Evolutionary conservation across 139 green algal genomes (phyloP).

Genomic region (Coccomyxa sp.): DNA sequence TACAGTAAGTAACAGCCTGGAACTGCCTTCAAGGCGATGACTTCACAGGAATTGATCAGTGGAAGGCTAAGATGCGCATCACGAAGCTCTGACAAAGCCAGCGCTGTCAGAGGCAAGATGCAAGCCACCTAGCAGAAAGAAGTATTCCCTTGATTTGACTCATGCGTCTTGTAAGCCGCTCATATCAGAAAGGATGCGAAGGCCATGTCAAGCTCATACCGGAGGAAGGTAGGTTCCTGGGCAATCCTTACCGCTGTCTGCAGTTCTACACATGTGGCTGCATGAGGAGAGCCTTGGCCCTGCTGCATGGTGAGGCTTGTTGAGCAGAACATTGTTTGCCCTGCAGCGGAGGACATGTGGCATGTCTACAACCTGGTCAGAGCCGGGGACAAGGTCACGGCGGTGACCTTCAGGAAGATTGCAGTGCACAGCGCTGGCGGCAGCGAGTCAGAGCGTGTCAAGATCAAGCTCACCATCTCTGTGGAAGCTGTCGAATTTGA

Average conservation of each 20-base stretch:
- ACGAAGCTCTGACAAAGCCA: neutral
- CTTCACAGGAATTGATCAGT: neutral
- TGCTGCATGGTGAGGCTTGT: neutral
- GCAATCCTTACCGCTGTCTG: neutral
- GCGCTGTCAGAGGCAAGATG: too few species aligned
- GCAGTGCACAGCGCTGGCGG: slow-evolving; percentile 36
- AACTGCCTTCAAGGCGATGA: neutral
- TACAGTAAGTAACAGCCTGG: neutral
- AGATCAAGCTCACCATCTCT: slow-evolving; percentile 74
- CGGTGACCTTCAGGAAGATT: slow-evolving; percentile 41
- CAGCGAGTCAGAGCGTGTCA: slow-evolving; percentile 68
- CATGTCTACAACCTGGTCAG: slow-evolving; percentile 85
- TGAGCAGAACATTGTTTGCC: neutral
- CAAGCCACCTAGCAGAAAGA: neutral
- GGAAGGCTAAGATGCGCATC: neutral
- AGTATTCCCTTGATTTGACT: neutral
- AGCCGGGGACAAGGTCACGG: slow-evolving; percentile 66
- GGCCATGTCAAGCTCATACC: slow-evolving; percentile 73
- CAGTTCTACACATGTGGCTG: neutral
- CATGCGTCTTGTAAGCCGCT: slow-evolving; percentile 75
- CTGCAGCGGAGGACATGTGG: slow-evolving; percentile 90
- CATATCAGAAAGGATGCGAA: slow-evolving; percentile 43
- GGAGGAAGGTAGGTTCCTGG: slow-evolving; percentile 58
- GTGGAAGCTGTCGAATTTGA: slow-evolving; percentile 86
- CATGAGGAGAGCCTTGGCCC: neutral